Conservation (phyloP, 495 filamentous ascomycete genomes). For the Penicillium psychrofluorescens region DNA sequence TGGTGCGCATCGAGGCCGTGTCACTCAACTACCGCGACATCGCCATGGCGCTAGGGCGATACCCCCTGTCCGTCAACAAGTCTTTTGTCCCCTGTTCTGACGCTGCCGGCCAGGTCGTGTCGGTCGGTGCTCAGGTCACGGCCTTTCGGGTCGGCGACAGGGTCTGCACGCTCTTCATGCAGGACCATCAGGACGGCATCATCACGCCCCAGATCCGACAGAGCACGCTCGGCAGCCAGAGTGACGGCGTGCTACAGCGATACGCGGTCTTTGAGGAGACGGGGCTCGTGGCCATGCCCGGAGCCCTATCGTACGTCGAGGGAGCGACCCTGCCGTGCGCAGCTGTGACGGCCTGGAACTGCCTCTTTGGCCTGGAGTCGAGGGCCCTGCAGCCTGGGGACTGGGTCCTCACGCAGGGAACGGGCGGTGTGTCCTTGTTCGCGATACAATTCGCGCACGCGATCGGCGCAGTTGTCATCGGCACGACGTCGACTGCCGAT, state of each 20-base stretch:
- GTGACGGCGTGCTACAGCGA: slow-evolving; percentile 60
- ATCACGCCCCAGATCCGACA: slow-evolving; percentile 32
- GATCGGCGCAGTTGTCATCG: slow-evolving; percentile 19
- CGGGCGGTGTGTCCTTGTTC: slow-evolving; percentile 25
- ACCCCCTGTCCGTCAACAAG: slow-evolving; percentile 49
- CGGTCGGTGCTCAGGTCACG: slow-evolving; percentile 53
- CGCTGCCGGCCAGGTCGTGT: slow-evolving; percentile 59
- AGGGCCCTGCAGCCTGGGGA: slow-evolving; percentile 50
- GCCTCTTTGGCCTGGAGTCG: slow-evolving; percentile 54
- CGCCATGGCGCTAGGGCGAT: slow-evolving; percentile 54
- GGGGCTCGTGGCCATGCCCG: slow-evolving; percentile 49
- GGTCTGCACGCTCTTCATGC: slow-evolving; percentile 63
- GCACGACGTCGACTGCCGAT: slow-evolving; percentile 21
- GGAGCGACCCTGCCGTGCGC: slow-evolving; percentile 49
- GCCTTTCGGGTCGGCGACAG: slow-evolving; percentile 55
- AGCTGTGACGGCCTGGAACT: slow-evolving; percentile 69
- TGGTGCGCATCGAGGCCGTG: too few species aligned
- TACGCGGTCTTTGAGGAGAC: slow-evolving; percentile 64
- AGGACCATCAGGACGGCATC: slow-evolving; percentile 57
- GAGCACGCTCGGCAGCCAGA: slow-evolving; percentile 54
- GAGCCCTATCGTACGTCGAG: slow-evolving; percentile 55
- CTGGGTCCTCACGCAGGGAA: slow-evolving; percentile 54
- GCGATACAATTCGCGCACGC: slow-evolving; percentile 20
- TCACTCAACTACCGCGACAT: slow-evolving; percentile 72
- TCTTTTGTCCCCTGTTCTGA: slow-evolving; percentile 60